Evolutionary conservation across 352 stramenopile species (phyloP), one percentile per base, ranked within the genome.

Genomic region (Pythium sukuiense): DNA sequence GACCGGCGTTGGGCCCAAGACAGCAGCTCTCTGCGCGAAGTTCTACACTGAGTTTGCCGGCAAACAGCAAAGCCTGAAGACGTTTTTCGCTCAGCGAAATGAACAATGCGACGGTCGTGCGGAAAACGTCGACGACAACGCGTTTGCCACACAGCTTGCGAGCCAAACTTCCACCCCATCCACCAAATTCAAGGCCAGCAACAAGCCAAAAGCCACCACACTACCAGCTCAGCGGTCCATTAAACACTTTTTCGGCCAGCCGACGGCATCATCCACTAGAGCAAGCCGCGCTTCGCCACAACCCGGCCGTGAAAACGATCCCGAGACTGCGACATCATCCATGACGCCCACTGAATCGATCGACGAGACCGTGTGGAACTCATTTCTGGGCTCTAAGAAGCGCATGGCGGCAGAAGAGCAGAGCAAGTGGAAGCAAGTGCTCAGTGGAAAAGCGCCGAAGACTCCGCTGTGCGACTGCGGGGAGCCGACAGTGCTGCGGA

Each of bases 21-120:
- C 67, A n/a, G 75, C 80, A 16, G 69, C 79, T 16, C 57, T 91
- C 0, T 93, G 83, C 33, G 80, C 85, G 30, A 90, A 86, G 53
- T 82, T 89, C 69, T 93, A 79, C 56, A 61, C 69, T 8, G 87
- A 95, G 46, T 95, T 93, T 61, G 81, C 85, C 7, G 85, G 87
- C 20, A 93, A 73, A 27, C 87, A 95, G 46, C 83, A 92, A 55
- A 80, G 61, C 48, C 88, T 92, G 52, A 81, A 77, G 58, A 64
- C 76, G 20, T 93, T 76, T 26, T 65, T 82, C 37, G 53, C 33
- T 2, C 67, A 66, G 37, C 49, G 1, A 13, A 37, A 7, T 2
- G 37, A 64, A 30, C 32, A 55, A 8, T 20, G 30, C 16, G 27
- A 61, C 46, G 24, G 56, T 14, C 20, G 13, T 26, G 18, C 41